Evolutionary conservation across 73 alveolate species (phyloP), one percentile per base, ranked within the genome.

Genomic region (Durusdinium trenchii): DNA sequence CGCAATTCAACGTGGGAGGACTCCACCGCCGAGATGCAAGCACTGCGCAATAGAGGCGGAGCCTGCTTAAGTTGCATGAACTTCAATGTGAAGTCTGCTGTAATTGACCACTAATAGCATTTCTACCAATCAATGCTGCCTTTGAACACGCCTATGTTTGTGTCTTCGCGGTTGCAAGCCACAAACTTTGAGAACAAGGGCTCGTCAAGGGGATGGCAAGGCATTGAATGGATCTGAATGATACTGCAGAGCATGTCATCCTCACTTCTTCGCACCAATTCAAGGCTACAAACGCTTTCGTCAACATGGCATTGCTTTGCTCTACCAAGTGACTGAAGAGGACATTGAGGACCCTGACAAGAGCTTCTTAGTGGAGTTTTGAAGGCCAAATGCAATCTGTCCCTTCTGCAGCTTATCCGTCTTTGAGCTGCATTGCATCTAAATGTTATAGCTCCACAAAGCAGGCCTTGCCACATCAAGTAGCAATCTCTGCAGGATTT

Each of bases 271-370:
- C 42, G 57, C 7, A 2, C 52, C 14, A 50, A 30, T 40, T 54
- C 23, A 40, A 87, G 95, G 95, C 60, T 87, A 60, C 95, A 61
- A 62, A 46, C 23, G 84, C 60, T 87, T 32, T 30, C 54, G 76
- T 47, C 95, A 87, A n/a, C 78, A 87, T 61, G 95, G 95, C 40
- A 42, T 40, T 40, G 95, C 84, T 30, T 46, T 87, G 61, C 84
- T 87, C 48, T 87, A 87, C 69, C 85, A 87, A 61, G 95, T 87
- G 85, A 87, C 95, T 23, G 84, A 87, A 46, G 95, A 87, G 38
- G 95, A 87, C 46, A 73, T 87, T 45, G 95, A 87, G 95, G 95
- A 7, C 47, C 32, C 54, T 67, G 16, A 16, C 83, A 60, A 32
- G n/a, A 60, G 73, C 73, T 23, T 23, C 73, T 57, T 57, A 57